Percentiles rank a stretch among this genome's conserved stretches.
phyloP scores from a whole-genome alignment of 352 stramenopile species.

The Thraustochytrium striatum region DNA sequence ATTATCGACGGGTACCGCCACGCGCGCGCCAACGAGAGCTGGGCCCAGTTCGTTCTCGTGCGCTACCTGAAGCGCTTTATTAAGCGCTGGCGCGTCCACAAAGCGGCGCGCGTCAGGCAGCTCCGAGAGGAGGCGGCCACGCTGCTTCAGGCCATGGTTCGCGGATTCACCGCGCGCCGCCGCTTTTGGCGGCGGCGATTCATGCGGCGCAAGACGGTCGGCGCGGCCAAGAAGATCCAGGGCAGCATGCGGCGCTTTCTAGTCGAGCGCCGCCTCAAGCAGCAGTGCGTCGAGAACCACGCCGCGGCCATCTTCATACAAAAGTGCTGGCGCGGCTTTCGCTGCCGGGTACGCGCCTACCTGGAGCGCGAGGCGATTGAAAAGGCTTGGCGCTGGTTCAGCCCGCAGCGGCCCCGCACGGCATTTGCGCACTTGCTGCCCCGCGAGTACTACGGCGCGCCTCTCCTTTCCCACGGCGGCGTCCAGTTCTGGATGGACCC shows the following conservation, averaged over 20 bases:
- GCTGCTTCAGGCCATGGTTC: not conserved
- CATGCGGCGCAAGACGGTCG: not conserved
- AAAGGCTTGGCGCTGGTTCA: slow-evolving; percentile 40
- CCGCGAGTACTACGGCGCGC: not conserved
- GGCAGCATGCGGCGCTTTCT: slow-evolving; percentile 2
- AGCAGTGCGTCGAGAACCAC: not conserved
- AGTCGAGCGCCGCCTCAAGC: not conserved
- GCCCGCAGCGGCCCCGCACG: not conserved
- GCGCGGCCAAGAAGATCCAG: slow-evolving; percentile 18
- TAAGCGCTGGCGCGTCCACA: slow-evolving; percentile 2
- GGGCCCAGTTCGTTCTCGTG: slow-evolving; percentile 36
- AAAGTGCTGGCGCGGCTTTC: slow-evolving; percentile 31
- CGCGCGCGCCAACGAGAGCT: slow-evolving; percentile 6
- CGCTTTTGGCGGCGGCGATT: not conserved
- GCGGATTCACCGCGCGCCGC: not conserved
- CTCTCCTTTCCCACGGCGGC: not conserved
- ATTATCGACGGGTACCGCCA: not conserved
- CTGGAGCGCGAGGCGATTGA: slow-evolving; percentile 38
- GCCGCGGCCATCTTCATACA: not conserved
- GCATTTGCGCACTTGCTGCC: slow-evolving; percentile 23
- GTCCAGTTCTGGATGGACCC: slow-evolving; percentile 40
- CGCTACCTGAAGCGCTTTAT: slow-evolving; percentile 41
- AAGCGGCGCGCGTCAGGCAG: not conserved
- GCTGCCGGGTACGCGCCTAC: slow-evolving; percentile 12
- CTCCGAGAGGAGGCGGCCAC: not conserved